These are phyloP conservation scores for Ampelomyces quisqualis DNA, from an alignment of 2,329 filamentous ascomycete species.

Conservation along the genomic window DNA sequence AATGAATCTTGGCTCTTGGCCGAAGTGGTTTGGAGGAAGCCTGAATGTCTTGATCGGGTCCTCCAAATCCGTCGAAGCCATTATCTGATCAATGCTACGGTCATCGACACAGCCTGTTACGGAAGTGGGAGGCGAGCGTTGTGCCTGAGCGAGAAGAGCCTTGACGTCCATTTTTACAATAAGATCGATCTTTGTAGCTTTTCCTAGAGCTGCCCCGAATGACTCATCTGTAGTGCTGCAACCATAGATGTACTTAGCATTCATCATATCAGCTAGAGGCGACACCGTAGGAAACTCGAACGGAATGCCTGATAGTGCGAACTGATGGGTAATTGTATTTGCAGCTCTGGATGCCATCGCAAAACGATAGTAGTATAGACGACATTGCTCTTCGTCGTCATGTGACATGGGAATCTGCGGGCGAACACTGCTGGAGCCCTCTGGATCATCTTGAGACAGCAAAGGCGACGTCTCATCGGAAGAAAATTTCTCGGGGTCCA, in stretches of 20 bases:
- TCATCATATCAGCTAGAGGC: slow-evolving; percentile 57
- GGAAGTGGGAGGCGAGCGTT: slow-evolving; percentile 47
- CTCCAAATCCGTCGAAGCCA: slow-evolving; percentile 42
- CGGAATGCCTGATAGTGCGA: slow-evolving; percentile 63
- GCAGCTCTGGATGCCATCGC: slow-evolving; percentile 42
- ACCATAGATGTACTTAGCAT: slow-evolving; percentile 65
- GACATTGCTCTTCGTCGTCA: slow-evolving; percentile 64
- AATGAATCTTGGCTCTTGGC: slow-evolving; percentile 68
- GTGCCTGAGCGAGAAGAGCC: slow-evolving; percentile 56
- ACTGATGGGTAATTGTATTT: slow-evolving; percentile 59
- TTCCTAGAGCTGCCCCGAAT: slow-evolving; percentile 62
- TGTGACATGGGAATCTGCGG: slow-evolving; percentile 26
- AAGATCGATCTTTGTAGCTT: slow-evolving; percentile 66
- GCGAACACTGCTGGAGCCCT: slow-evolving; percentile 1
- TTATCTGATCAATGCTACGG: slow-evolving; percentile 56
- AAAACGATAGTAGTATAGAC: slow-evolving; percentile 70
- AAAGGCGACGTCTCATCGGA: slow-evolving; percentile 29
- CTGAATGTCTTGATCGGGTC: slow-evolving; percentile 64
- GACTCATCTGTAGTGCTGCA: slow-evolving; percentile 61
- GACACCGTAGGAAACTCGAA: slow-evolving; percentile 68
- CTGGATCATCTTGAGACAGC: slow-evolving; percentile 3
- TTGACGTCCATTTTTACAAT: slow-evolving; percentile 62
- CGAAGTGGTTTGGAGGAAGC: slow-evolving; percentile 62
- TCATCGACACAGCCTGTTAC: slow-evolving; percentile 65
- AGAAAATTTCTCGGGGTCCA: slow-evolving; percentile 30